Conservation (phyloP, 805 yeast genomes). For the Hanseniaspora pseudoguilliermondii region DNA sequence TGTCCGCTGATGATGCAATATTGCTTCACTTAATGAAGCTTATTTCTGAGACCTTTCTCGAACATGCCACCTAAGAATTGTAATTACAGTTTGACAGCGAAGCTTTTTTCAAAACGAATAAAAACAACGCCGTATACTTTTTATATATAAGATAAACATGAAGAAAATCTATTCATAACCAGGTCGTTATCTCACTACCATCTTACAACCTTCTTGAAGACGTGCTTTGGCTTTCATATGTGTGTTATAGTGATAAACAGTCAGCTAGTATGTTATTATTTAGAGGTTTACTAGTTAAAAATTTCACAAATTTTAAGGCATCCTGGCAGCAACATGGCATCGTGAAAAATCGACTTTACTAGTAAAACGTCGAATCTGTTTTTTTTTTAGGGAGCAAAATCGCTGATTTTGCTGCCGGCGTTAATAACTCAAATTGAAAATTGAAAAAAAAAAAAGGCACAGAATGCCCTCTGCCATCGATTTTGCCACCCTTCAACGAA, state of each 20-base stretch:
- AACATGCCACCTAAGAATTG: too few relatives aligned
- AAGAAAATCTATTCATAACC: neutral
- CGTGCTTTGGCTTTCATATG: neutral
- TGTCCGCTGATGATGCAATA: too few relatives aligned
- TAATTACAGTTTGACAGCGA: too few relatives aligned
- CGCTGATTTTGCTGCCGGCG: neutral
- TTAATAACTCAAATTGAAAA: neutral
- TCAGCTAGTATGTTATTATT: neutral
- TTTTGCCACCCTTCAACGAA: too few relatives aligned
- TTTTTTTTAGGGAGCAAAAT: neutral
- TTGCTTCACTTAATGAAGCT: too few relatives aligned
- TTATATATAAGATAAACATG: neutral
- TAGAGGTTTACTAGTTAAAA: neutral
- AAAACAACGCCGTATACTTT: too few relatives aligned
- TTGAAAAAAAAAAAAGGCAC: neutral
- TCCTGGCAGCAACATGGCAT: neutral
- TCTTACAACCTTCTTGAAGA: neutral
- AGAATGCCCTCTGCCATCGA: neutral
- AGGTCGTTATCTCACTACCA: neutral
- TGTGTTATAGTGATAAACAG: neutral
- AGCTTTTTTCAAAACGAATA: too few relatives aligned
- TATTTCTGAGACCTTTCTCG: too few relatives aligned
- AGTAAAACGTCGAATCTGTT: neutral
- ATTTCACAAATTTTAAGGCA: neutral
- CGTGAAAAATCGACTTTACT: neutral